Evolutionary conservation across 2,329 filamentous ascomycete genomes (phyloP).

Genomic region (Pseudogymnoascus sp.): DNA sequence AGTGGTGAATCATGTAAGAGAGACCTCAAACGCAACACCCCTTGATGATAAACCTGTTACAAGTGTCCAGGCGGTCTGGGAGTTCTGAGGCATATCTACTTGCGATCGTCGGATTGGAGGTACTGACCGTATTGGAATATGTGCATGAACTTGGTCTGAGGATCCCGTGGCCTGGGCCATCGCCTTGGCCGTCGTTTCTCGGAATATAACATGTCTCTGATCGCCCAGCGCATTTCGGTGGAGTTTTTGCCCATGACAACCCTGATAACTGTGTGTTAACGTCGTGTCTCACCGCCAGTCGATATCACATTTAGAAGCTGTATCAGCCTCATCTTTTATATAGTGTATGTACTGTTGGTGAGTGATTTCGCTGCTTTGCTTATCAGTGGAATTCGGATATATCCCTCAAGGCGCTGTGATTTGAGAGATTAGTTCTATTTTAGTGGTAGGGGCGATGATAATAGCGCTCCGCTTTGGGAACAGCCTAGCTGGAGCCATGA

Average conservation of each 20-base stretch:
- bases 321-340: conserved; percentile 3
- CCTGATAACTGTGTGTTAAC: neutral
- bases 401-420: conserved; percentile 3
- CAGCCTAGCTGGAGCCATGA: conserved; percentile 3
- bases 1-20: neutral
- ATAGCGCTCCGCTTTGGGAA: conserved; percentile 6
- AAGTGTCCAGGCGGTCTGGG: neutral
- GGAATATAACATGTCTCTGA: neutral
- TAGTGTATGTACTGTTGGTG: neutral
- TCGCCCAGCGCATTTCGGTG: neutral
- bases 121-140: conserved; percentile 2
- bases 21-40: neutral
- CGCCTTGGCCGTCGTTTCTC: neutral
- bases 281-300: neutral
- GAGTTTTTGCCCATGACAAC: neutral
- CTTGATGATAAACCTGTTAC: conserved; percentile 1
- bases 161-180: neutral
- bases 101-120: neutral
- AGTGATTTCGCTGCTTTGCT: neutral
- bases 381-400: neutral
- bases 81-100: neutral
- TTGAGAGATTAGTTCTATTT: neutral
- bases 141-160: conserved; percentile 1
- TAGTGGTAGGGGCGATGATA: neutral
- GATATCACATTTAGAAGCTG: neutral